Percentiles rank a stretch among this genome's conserved stretches.
Conservation (phyloP, 176 grass and related monocot species). For the Aegilops speltoides region DNA sequence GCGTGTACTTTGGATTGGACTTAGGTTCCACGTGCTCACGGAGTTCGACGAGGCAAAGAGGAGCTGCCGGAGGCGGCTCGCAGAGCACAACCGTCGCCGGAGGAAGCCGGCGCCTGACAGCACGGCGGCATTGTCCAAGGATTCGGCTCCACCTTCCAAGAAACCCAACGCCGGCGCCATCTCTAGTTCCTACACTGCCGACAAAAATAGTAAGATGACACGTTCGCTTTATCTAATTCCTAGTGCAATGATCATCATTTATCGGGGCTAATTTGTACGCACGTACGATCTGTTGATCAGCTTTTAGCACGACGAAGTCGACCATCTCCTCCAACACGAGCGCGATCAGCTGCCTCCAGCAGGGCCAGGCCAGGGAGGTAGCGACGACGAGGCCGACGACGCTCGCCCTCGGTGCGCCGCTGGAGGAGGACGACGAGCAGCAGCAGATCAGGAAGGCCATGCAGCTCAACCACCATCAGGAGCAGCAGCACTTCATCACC, state of each 20-base stretch:
- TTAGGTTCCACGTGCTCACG: conserved; percentile 64
- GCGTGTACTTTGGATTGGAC: not conserved
- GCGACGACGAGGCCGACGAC: conserved; percentile 31
- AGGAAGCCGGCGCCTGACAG: conserved; percentile 50
- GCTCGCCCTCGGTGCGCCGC: conserved; percentile 42
- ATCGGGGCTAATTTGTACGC: not conserved
- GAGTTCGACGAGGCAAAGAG: conserved; percentile 81
- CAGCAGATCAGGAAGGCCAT: not conserved
- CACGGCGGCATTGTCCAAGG: not conserved
- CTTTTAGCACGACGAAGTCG: conserved; percentile 34
- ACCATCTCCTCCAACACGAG: conserved; percentile 52
- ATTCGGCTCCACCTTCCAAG: conserved; percentile 31
- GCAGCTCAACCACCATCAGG: conserved; percentile 19
- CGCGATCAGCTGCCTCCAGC: conserved; percentile 44
- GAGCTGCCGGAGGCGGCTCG: conserved; percentile 72
- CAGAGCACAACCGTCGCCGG: conserved; percentile 84
- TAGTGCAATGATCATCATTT: not conserved
- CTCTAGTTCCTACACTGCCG: conserved; percentile 30
- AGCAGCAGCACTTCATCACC: conserved; percentile 10
- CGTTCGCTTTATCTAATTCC: not conserved
- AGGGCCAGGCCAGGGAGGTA: not conserved
- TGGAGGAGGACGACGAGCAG: conserved; percentile 5
- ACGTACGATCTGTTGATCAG: not conserved
- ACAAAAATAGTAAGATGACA: conserved; percentile 25
- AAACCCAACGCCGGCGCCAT: conserved; percentile 26